Base-by-base conservation (phyloP, 2,329 filamentous ascomycete genomes). In the Ramichloridium luteum region DNA sequence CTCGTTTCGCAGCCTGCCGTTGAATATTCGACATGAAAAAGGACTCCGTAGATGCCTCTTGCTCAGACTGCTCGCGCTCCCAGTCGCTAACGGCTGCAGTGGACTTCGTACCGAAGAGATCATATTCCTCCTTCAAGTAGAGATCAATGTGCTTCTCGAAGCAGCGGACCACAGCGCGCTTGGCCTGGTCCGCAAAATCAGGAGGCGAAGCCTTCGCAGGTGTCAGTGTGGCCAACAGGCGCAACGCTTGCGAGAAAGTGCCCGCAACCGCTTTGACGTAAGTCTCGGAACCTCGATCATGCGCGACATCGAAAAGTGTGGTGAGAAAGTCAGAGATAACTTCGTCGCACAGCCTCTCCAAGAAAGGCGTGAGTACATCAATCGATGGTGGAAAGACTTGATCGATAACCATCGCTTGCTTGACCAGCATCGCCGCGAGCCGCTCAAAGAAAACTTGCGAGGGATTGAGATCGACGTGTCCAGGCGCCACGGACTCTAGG, bases 11-110 rank as follows among this genome's bases (percentile, higher is more conserved):
- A 1, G 85, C 90, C 54, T 93, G 85, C 15, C 90, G 73, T 52
- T 88, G 94, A 50, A 96, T 75, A 53, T 85, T 94, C 14, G 80
- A 80, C 88, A 96, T 94, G 60, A 85, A 90, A 52, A 92, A 93
- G 0, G 82, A 90, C 58, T 98, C 90, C 0, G 82, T 77, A 2
- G 79, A 81, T 11, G 83, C 85, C 44, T 93, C 86, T 58, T 94
- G 82, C 47, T 93, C 88, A 0, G 77, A 82, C 17, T 94, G 68
- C 51, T 92, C 83, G 59, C 83, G 84, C 57, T 94, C 88, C 90
- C 90, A 98, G 10, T 74, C 69, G 5, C 64, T 70, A 4, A 98
- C 88, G 49, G 88, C 76, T 2, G 68, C 64, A 38, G 88, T 79
- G 10, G 82, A 83, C 40, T 77, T 72, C 33, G 70, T 70, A 16